phyloP scores from a whole-genome alignment of 352 stramenopile species.

The Globisporangium camurandrum region DNA sequence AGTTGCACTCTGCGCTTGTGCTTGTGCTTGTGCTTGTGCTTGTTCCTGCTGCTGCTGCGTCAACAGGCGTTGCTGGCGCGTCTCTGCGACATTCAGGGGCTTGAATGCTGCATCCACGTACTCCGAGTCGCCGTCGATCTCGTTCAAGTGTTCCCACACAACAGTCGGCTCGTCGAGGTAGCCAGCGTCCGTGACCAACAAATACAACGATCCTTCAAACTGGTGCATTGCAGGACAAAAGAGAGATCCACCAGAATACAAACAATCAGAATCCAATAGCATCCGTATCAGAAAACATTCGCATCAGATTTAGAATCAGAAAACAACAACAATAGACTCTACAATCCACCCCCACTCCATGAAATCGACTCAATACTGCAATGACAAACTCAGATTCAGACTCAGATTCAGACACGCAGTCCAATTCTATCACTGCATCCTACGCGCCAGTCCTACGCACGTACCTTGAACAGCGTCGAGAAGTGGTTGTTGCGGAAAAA shows the following conservation, averaged over 20 bases:
- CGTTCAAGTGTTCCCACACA: slow-evolving; percentile 94
- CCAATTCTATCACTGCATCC: neutral
- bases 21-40: slow-evolving; percentile 9
- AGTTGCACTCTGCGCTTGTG: slow-evolving; percentile 1
- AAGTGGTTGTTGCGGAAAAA: slow-evolving; percentile 99
- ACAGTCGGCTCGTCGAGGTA: slow-evolving; percentile 91
- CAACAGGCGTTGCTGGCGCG: slow-evolving; percentile 60
- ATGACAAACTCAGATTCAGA: too few relatives aligned
- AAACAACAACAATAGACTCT: too few relatives aligned
- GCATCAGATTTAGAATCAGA: neutral
- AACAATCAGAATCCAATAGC: too few relatives aligned
- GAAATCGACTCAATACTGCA: too few relatives aligned
- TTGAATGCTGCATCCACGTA: slow-evolving; percentile 69
- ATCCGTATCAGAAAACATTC: too few relatives aligned
- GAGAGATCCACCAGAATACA: too few relatives aligned
- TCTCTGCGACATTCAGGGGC: slow-evolving; percentile 53
- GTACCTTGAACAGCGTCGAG: slow-evolving; percentile 92
- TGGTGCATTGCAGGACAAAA: too few relatives aligned
- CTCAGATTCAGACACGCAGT: neutral
- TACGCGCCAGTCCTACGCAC: neutral
- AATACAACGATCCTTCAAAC: slow-evolving; percentile 89
- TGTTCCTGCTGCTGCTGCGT: slow-evolving; percentile 47
- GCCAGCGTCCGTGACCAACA: slow-evolving; percentile 96
- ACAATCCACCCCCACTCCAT: too few relatives aligned
- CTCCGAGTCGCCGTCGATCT: slow-evolving; percentile 79